Conservation (phyloP, 257 asterid genomes). For the Solanum sparsipilum region DNA sequence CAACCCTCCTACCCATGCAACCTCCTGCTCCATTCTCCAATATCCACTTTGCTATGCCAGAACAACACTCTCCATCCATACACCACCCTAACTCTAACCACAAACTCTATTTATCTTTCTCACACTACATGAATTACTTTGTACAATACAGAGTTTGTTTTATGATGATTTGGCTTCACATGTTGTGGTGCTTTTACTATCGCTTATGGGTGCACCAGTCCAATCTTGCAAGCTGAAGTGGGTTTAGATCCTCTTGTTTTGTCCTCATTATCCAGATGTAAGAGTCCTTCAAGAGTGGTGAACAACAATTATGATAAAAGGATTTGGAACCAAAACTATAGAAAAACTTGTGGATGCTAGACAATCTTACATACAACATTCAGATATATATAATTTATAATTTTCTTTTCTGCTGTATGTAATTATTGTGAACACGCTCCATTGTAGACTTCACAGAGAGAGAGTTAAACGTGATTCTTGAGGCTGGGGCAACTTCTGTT, state of each 20-base stretch:
- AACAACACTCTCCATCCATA: neutral
- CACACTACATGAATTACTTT: neutral
- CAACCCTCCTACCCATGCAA: neutral
- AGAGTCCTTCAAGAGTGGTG: neutral
- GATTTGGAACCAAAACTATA: neutral
- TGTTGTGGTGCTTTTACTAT: neutral
- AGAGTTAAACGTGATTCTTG: constrained; percentile 50
- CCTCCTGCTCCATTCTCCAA: neutral
- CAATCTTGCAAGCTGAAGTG: neutral
- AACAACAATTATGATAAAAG: neutral
- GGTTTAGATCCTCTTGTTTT: neutral
- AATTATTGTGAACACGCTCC: neutral
- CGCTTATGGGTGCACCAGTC: neutral
- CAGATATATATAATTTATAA: neutral
- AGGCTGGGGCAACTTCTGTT: constrained; percentile 68
- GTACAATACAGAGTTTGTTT: neutral
- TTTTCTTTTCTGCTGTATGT: neutral
- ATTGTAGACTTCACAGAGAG: constrained; percentile 60
- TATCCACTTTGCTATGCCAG: neutral
- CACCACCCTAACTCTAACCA: neutral
- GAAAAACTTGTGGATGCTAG: neutral
- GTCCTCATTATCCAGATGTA: neutral
- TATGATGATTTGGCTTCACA: neutral
- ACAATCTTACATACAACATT: neutral
- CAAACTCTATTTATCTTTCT: neutral